Conservation (phyloP, 2,329 filamentous ascomycete species). For the Magnaporthiopsis incrustans region DNA sequence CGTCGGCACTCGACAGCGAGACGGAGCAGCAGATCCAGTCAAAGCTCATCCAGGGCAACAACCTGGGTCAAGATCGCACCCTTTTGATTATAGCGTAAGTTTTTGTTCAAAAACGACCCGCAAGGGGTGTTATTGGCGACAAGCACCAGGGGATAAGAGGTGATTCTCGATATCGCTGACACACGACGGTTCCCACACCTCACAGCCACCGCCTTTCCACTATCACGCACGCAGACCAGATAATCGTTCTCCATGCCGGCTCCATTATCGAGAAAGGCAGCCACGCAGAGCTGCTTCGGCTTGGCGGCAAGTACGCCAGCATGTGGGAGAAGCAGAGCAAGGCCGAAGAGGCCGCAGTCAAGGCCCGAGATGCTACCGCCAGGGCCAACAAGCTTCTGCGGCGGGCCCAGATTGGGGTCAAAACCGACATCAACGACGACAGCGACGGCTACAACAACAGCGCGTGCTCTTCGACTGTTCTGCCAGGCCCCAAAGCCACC, state of each 20-base stretch:
- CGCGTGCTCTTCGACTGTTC: slow-evolving; percentile 35
- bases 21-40: slow-evolving; percentile 50
- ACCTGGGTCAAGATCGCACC: slow-evolving; percentile 76
- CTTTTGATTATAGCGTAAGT: slow-evolving; percentile 89
- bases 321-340: slow-evolving; percentile 90
- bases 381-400: slow-evolving; percentile 37
- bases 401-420: slow-evolving; percentile 38
- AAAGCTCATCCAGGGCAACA: slow-evolving; percentile 56
- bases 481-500: slow-evolving; percentile 18
- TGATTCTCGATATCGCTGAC: neutral
- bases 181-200: neutral
- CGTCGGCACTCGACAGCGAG: slow-evolving; percentile 58
- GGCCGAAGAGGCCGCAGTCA: slow-evolving; percentile 61
- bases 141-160: too few species aligned
- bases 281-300: slow-evolving; percentile 65
- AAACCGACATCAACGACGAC: slow-evolving; percentile 27
- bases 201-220: slow-evolving; percentile 71
- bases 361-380: slow-evolving; percentile 38
- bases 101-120: neutral
- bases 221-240: slow-evolving; percentile 19
- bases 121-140: neutral
- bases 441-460: slow-evolving; percentile 38
- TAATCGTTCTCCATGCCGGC: slow-evolving; percentile 18
- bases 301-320: slow-evolving; percentile 66
- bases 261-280: slow-evolving; percentile 16